Conservation (phyloP, 2,329 filamentous ascomycete genomes). For the Aspergillus pseudoglaucus region DNA sequence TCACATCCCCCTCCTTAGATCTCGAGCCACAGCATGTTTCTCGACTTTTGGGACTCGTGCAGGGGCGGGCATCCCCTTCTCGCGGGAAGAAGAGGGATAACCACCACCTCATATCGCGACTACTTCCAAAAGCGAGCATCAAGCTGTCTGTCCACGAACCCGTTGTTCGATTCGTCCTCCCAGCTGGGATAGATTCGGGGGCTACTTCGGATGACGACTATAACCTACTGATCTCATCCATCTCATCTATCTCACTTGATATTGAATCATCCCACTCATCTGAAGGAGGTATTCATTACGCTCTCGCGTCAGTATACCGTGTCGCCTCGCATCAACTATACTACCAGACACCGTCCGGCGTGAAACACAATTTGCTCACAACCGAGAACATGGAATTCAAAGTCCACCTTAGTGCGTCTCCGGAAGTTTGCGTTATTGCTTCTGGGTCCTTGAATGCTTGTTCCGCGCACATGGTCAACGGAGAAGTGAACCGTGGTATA, state of each 20-base stretch:
- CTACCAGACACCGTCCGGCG: slow-evolving; percentile 80
- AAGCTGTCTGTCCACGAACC: slow-evolving; percentile 97
- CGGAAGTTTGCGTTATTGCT: slow-evolving; percentile 74
- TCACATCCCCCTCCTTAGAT: slow-evolving; percentile 92
- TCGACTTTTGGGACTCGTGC: slow-evolving; percentile 69
- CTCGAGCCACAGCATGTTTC: slow-evolving; percentile 88
- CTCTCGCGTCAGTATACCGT: slow-evolving; percentile 71
- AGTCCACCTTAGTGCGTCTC: slow-evolving; percentile 73
- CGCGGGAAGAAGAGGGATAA: slow-evolving; percentile 40
- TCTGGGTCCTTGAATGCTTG: slow-evolving; percentile 79
- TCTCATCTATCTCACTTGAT: slow-evolving; percentile 88
- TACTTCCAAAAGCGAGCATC: slow-evolving; percentile 87
- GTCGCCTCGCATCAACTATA: slow-evolving; percentile 84
- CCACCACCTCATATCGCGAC: slow-evolving; percentile 72
- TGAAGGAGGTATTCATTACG: slow-evolving; percentile 79
- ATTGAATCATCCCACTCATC: slow-evolving; percentile 92
- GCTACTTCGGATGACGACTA: slow-evolving; percentile 73
- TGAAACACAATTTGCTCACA: slow-evolving; percentile 77
- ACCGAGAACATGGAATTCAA: slow-evolving; percentile 87
- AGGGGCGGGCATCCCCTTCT: slow-evolving; percentile 44
- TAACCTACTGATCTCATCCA: slow-evolving; percentile 88
- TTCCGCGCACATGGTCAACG: slow-evolving; percentile 79
- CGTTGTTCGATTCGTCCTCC: slow-evolving; percentile 81
- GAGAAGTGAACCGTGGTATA: slow-evolving; percentile 87
- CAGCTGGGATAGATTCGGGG: slow-evolving; percentile 58